phyloP scores from a whole-genome alignment of 495 filamentous ascomycete genomes.

The Penicillium turbatum region DNA sequence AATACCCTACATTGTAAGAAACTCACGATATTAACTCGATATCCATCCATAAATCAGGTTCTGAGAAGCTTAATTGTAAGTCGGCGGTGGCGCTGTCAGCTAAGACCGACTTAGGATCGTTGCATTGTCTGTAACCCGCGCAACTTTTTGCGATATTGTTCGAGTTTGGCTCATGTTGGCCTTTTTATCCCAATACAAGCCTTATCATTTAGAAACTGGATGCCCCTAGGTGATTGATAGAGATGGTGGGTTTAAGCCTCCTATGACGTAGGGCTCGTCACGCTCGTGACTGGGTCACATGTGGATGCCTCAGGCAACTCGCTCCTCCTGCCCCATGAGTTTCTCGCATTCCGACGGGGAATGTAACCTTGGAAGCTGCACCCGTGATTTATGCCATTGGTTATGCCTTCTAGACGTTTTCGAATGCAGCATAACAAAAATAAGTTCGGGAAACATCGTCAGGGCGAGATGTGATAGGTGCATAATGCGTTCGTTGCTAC shows the following conservation, averaged over 20 bases:
- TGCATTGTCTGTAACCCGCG: neutral
- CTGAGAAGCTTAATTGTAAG: conserved; percentile 3
- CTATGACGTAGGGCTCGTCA: neutral
- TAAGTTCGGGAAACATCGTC: neutral
- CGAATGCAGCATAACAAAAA: neutral
- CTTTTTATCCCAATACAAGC: too few relatives aligned
- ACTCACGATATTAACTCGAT: neutral
- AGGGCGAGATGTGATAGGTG: neutral
- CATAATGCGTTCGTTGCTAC: conserved; percentile 2
- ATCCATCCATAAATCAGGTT: neutral
- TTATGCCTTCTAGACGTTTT: neutral
- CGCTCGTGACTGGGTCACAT: neutral
- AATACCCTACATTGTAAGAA: too few relatives aligned
- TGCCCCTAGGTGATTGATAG: neutral
- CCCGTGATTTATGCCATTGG: neutral
- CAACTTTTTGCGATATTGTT: too few relatives aligned
- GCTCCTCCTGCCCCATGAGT: too few relatives aligned
- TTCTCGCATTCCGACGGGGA: neutral
- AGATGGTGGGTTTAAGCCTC: neutral
- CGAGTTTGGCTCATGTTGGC: too few relatives aligned
- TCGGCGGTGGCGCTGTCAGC: conserved; percentile 8
- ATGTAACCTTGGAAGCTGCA: conserved; percentile 1
- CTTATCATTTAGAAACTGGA: too few relatives aligned
- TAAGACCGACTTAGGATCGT: neutral
- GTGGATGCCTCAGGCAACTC: neutral